Conservation (phyloP, 2,329 filamentous ascomycete species). For the Stylonectria norvegica region DNA sequence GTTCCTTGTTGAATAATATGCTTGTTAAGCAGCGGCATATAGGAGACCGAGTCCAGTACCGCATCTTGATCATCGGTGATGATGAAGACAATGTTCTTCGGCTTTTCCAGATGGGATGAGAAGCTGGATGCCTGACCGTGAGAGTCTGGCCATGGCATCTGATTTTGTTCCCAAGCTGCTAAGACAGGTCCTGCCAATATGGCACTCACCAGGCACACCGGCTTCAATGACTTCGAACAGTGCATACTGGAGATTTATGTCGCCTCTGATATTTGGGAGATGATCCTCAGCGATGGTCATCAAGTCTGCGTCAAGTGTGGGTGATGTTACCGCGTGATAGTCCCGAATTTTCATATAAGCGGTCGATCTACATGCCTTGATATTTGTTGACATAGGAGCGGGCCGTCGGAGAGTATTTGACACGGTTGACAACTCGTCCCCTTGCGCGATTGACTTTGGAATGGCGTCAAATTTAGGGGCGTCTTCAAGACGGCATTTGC, state of each 20-base stretch:
- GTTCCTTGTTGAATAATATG: conserved; percentile 57
- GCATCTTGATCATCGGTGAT: conserved; percentile 67
- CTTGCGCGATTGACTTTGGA: conserved; percentile 13
- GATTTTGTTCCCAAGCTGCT: not conserved
- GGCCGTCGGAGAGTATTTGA: too few species aligned
- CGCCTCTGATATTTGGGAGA: too few species aligned
- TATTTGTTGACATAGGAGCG: too few species aligned
- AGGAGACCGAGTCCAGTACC: conserved; percentile 57
- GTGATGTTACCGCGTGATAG: too few species aligned
- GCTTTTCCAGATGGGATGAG: not conserved
- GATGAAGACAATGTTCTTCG: conserved; percentile 61
- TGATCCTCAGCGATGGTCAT: too few species aligned
- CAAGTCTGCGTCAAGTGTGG: too few species aligned
- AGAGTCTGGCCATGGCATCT: conserved; percentile 1
- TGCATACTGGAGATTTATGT: too few species aligned
- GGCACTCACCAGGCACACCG: conserved; percentile 3
- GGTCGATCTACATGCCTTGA: too few species aligned
- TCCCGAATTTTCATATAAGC: too few species aligned
- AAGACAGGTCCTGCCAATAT: not conserved
- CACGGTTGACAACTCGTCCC: too few species aligned
- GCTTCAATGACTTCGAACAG: conserved; percentile 6
- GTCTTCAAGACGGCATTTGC: too few species aligned
- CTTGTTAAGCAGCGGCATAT: conserved; percentile 56
- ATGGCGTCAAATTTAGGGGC: conserved; percentile 24
- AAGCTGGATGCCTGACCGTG: not conserved